Evolutionary conservation across 108 stramenopile species (phyloP).

Genomic region (Cyclotella sp.): DNA sequence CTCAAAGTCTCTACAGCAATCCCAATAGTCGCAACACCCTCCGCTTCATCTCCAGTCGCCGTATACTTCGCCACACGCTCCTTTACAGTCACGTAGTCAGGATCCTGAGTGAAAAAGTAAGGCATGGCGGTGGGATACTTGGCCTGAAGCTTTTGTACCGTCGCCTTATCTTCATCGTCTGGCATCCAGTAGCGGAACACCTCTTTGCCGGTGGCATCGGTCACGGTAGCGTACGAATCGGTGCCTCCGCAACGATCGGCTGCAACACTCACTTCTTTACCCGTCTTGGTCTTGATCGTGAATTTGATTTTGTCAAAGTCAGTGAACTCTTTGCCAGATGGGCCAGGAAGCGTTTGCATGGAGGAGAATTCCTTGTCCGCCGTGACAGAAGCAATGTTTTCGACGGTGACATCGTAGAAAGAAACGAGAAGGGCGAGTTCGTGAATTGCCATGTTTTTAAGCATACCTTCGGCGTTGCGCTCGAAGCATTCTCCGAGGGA

Average conservation of each 20-base stretch:
- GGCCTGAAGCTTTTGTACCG: slow-evolving; percentile 64
- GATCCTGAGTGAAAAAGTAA: slow-evolving; percentile 92
- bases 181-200: slow-evolving; percentile 92
- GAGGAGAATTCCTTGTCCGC: slow-evolving; percentile 91
- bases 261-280: slow-evolving; percentile 79
- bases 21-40: slow-evolving; percentile 87
- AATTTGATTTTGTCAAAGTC: slow-evolving; percentile 95
- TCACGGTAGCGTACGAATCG: slow-evolving; percentile 82
- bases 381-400: slow-evolving; percentile 78
- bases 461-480: slow-evolving; percentile 93
- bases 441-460: slow-evolving; percentile 96
- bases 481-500: slow-evolving; percentile 94
- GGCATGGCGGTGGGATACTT: slow-evolving; percentile 91
- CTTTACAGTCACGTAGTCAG: slow-evolving; percentile 93
- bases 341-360: slow-evolving; percentile 83
- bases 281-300: slow-evolving; percentile 93
- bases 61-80: slow-evolving; percentile 83
- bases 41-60: slow-evolving; percentile 72
- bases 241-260: slow-evolving; percentile 92
- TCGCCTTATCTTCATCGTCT: slow-evolving; percentile 85
- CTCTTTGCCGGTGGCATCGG: slow-evolving; percentile 74
- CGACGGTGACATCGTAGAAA: slow-evolving; percentile 90
- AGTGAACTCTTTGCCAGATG: slow-evolving; percentile 78
- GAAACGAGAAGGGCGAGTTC: slow-evolving; percentile 88
- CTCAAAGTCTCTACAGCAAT: slow-evolving; percentile 90